Evolutionary conservation across 441 rosid genomes (phyloP), one percentile per base, ranked within the genome.

Genomic region (Aleurites moluccanus): DNA sequence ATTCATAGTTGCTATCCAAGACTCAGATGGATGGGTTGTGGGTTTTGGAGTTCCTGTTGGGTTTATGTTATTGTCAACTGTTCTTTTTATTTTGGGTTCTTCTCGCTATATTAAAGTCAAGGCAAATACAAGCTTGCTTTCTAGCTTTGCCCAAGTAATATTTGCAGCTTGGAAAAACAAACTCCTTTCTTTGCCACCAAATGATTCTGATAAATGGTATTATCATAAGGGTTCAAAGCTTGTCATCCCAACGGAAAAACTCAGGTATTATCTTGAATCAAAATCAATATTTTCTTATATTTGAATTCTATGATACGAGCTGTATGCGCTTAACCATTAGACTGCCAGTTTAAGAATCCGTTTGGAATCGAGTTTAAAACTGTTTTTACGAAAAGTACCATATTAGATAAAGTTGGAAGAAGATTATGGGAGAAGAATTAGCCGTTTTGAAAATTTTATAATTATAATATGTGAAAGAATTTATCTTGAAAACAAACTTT

Each of bases 11-110:
- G 57, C 73, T 44, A 76, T 85, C 45, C 87, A 80, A 70, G 77
- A 72, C 18, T 13, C 15, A 0, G 68, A 42, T 4, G 87, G 88
- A 10, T 87, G 90, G 90, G 75, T 42, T 16, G 52, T 80, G 8
- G 89, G 82, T 3, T 82, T 84, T 40, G 85, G 77, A 5, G 70
- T 84, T 35, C 82, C 83, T 13, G 80, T 69, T 0, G 79, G 72
- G 63, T 75, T 80, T 8, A 86, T 84, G 87, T 38, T 79, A 6
- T 2, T 53, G 2, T 80, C 87, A 13, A 27, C 18, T 5, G 53
- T 73, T 8, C 21, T 78, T 10, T 85, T 85, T 64, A 57, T 80
- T 30, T 1, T 72, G 66, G 86, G 86, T 11, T 75, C 83, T 28
- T 44, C 80, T 1, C 62, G 69, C 11, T 83, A 83, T 61, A 16